Conservation (phyloP, 257 asterid genomes). For the Knoxia roxburghii region DNA sequence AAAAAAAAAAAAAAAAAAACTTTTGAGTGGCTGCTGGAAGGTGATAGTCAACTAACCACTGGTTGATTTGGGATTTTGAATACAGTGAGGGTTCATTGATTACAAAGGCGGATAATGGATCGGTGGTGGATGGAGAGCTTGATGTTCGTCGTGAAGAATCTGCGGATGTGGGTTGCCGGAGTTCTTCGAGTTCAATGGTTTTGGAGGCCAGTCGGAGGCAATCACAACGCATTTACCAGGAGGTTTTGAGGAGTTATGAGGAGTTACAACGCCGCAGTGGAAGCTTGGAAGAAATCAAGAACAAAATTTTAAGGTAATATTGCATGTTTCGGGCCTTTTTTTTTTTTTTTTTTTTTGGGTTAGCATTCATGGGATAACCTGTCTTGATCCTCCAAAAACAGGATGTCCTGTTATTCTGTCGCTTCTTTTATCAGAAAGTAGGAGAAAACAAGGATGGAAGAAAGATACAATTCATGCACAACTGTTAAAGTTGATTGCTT, state of each 20-base stretch:
- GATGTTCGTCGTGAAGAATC: conserved; percentile 18
- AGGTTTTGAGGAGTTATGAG: conserved; percentile 44
- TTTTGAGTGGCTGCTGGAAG: not conserved
- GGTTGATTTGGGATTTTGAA: conserved; percentile 6
- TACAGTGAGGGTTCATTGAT: conserved; percentile 30
- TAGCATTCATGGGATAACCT: not conserved
- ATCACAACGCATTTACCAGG: conserved; percentile 26
- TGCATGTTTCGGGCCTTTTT: not conserved
- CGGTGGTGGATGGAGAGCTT: conserved; percentile 13
- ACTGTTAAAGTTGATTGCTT: not conserved
- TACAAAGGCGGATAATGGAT: conserved; percentile 21
- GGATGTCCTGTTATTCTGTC: not conserved
- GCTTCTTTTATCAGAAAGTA: not conserved
- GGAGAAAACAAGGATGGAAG: not conserved
- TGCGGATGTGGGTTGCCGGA: conserved; percentile 14
- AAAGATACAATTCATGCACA: not conserved
- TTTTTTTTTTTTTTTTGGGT: not conserved
- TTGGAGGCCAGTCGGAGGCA: conserved; percentile 37
- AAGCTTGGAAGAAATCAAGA: conserved; percentile 42
- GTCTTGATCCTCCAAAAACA: not conserved
- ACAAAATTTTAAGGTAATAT: conserved; percentile 52
- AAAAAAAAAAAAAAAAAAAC: too few species aligned
- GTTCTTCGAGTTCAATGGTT: conserved; percentile 19
- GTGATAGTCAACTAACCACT: conserved; percentile 3
- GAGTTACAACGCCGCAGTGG: conserved; percentile 27